Evolutionary conservation across 805 yeast species (phyloP).

Genomic region (Wickerhamiella cacticola): DNA sequence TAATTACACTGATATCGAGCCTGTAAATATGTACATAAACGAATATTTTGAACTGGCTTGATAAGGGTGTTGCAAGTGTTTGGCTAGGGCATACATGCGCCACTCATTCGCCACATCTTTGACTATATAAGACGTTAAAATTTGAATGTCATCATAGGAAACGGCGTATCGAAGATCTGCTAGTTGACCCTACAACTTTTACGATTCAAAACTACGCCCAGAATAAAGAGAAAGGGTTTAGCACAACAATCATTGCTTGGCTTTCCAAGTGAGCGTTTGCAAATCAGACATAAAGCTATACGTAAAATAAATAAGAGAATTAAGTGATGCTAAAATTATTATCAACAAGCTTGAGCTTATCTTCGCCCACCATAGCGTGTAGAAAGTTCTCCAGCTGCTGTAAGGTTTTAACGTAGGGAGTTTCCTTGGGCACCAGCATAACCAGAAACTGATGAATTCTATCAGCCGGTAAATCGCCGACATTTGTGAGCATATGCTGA

Average conservation of each 20-base stretch:
- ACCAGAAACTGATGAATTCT: constrained; percentile 43
- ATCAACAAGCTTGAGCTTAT: constrained; percentile 29
- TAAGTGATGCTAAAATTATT: constrained; percentile 26
- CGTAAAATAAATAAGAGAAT: not conserved
- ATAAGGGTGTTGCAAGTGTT: too few relatives aligned
- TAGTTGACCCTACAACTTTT: constrained; percentile 16
- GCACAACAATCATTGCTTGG: not conserved
- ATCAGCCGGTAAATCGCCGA: constrained; percentile 38
- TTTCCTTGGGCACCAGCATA: constrained; percentile 45
- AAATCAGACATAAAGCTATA: constrained; percentile 3
- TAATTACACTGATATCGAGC: too few relatives aligned
- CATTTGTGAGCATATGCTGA: constrained; percentile 44
- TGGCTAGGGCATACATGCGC: too few relatives aligned
- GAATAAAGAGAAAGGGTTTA: constrained; percentile 11
- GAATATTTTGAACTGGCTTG: too few relatives aligned
- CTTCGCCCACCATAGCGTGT: constrained; percentile 35
- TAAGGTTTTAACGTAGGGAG: constrained; percentile 31
- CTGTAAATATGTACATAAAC: too few relatives aligned
- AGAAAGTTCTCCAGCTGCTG: constrained; percentile 36
- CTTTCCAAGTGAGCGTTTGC: constrained; percentile 2
- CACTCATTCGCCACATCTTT: not conserved
- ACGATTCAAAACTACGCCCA: constrained; percentile 26
- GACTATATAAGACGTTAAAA: not conserved
- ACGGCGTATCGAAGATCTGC: constrained; percentile 26
- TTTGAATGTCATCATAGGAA: constrained; percentile 9